phyloP scores from a whole-genome alignment of 768 basidiomycete genomes.

The Boletus rufocinnamomeus region DNA sequence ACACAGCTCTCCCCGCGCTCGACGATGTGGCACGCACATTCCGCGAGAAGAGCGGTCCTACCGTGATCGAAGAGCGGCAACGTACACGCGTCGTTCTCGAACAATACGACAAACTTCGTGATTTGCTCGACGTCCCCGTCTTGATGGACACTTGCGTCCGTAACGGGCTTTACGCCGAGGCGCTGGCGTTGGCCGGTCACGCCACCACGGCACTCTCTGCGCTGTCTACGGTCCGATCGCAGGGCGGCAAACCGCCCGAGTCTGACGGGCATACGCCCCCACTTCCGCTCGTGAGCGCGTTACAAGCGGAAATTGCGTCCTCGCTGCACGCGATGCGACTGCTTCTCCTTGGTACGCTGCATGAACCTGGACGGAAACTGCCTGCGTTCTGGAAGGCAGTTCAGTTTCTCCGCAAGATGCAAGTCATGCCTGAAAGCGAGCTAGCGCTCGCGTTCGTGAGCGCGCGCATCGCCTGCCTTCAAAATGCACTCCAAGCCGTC shows the following conservation, averaged over 20 bases:
- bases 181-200: slow-evolving; percentile 81
- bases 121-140: slow-evolving; percentile 86
- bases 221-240: slow-evolving; percentile 39
- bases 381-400: slow-evolving; percentile 90
- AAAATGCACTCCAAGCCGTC: slow-evolving; percentile 54
- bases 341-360: slow-evolving; percentile 74
- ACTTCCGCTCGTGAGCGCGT: slow-evolving; percentile 42
- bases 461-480: slow-evolving; percentile 66
- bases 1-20: slow-evolving; percentile 69
- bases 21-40: slow-evolving; percentile 74
- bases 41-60: slow-evolving; percentile 63
- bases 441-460: slow-evolving; percentile 86
- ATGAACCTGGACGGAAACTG: slow-evolving; percentile 81
- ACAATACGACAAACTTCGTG: slow-evolving; percentile 90
- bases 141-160: slow-evolving; percentile 93
- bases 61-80: slow-evolving; percentile 70
- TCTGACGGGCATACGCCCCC: slow-evolving; percentile 39
- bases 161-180: slow-evolving; percentile 91
- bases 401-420: slow-evolving; percentile 84
- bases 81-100: slow-evolving; percentile 87
- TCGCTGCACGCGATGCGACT: slow-evolving; percentile 69
- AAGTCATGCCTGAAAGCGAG: slow-evolving; percentile 67
- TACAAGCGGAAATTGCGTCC: slow-evolving; percentile 66
- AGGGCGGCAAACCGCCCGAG: slow-evolving; percentile 40
- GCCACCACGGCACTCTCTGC: slow-evolving; percentile 51